A percentile compares a stretch with the other conserved stretches of the same genome.
These are phyloP conservation scores for Vitis vinifera DNA, from an alignment of 164 flowering plant genomes.

Conservation along the genomic window DNA sequence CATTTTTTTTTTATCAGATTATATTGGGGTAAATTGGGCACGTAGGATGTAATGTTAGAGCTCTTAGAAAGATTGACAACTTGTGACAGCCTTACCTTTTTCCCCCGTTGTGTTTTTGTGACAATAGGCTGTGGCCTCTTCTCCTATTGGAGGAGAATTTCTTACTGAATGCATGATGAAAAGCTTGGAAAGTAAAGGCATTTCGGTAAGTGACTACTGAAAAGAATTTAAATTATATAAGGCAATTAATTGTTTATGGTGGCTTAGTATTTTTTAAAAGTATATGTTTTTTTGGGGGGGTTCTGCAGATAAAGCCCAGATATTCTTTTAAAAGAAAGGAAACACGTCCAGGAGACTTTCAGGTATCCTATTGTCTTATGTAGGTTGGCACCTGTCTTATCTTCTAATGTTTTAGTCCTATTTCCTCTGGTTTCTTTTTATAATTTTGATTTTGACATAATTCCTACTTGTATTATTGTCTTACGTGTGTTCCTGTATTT, in stretches of 20 bases:
- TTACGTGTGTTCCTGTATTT: no score
- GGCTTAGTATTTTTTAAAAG: constrained; percentile 7
- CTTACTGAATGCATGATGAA: constrained; percentile 88
- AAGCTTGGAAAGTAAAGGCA: constrained; percentile 94
- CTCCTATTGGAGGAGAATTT: constrained; percentile 94
- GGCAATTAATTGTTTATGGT: constrained; percentile 5
- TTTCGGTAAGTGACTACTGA: constrained; percentile 45
- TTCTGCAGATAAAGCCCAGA: constrained; percentile 82
- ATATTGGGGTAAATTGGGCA: no score
- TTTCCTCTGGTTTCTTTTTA: neutral
- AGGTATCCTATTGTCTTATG: constrained; percentile 41
- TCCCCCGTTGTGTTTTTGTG: neutral
- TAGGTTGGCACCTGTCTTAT: neutral
- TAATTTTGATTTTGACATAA: neutral
- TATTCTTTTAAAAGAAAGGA: constrained; percentile 91
- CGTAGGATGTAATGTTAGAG: no score
- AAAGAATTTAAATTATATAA: neutral
- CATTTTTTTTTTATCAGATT: no score
- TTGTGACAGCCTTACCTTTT: no score
- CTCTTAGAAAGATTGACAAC: no score
- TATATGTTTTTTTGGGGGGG: constrained; percentile 4
- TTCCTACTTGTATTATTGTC: neutral
- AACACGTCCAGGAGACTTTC: constrained; percentile 85
- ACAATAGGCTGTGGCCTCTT: constrained; percentile 74
- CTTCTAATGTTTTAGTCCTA: neutral